These are phyloP conservation scores for Dothideomycetes sp. DNA, from an alignment of 2,329 filamentous ascomycete species.

Conservation along the genomic window DNA sequence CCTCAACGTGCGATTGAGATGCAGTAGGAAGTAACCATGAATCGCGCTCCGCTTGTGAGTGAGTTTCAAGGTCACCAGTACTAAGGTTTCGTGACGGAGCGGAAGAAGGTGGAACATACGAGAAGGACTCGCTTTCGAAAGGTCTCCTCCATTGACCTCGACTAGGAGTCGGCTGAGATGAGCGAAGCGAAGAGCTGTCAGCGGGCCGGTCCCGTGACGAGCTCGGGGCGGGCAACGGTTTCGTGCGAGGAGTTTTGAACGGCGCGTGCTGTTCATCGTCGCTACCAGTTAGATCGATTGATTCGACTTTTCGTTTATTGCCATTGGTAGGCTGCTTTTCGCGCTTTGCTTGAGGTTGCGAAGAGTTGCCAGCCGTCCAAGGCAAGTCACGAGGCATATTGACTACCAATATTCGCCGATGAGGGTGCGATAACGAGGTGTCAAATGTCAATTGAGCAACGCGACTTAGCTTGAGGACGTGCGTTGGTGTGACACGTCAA, in stretches of 20 bases:
- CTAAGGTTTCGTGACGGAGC: constrained; percentile 1
- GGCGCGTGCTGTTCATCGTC: constrained; percentile 1
- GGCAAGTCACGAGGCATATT: background rate
- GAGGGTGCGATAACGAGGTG: too few species aligned
- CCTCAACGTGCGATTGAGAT: constrained; percentile 12
- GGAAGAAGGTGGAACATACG: background rate
- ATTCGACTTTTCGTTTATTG: constrained; percentile 5
- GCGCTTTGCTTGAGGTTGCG: background rate
- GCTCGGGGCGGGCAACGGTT: background rate
- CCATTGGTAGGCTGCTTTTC: constrained; percentile 1
- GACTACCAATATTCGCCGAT: too few species aligned
- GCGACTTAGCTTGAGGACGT: too few species aligned
- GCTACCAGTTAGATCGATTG: constrained; percentile 5
- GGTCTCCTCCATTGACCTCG: background rate
- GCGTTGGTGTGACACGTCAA: too few species aligned
- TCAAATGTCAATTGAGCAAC: too few species aligned
- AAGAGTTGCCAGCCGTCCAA: background rate
- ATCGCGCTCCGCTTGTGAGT: constrained; percentile 7
- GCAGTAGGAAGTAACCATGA: background rate
- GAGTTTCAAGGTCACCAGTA: too few species aligned
- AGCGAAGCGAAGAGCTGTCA: background rate
- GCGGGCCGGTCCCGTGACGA: background rate
- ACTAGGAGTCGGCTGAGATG: background rate
- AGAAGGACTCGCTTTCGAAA: background rate
- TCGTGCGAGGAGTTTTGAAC: constrained; percentile 4